phyloP scores from a whole-genome alignment of 164 flowering plant genomes.

The Dillenia suffruticosa region DNA sequence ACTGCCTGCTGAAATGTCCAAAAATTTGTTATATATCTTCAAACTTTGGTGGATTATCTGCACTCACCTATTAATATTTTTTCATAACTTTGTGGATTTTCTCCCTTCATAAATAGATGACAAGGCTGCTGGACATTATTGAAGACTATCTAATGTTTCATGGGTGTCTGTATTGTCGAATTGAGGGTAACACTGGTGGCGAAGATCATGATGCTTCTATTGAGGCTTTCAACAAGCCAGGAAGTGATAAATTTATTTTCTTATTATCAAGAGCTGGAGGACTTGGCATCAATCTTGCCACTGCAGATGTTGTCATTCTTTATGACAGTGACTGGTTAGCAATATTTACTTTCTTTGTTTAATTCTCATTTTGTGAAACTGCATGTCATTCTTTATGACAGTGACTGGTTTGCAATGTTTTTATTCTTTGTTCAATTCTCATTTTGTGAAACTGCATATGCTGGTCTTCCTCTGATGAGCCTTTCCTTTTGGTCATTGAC shows the following conservation, averaged over 20 bases:
- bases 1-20: neutral
- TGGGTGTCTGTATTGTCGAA: slow-evolving; percentile 87
- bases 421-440: too few relatives aligned
- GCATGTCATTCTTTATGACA: too few relatives aligned
- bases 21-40: neutral
- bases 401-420: too few relatives aligned
- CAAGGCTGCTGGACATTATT: slow-evolving; percentile 93
- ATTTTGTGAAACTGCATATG: too few relatives aligned
- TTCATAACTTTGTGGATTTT: neutral
- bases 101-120: slow-evolving; percentile 58
- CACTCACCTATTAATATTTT: neutral
- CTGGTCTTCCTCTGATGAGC: neutral
- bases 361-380: slow-evolving; percentile 1
- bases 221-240: slow-evolving; percentile 84
- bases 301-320: slow-evolving; percentile 96
- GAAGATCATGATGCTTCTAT: slow-evolving; percentile 99
- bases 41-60: neutral
- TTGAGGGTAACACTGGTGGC: slow-evolving; percentile 99
- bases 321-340: slow-evolving; percentile 97
- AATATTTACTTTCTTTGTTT: neutral
- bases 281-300: slow-evolving; percentile 99
- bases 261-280: slow-evolving; percentile 98
- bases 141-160: slow-evolving; percentile 90
- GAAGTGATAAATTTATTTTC: slow-evolving; percentile 95
- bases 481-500: neutral